These are phyloP conservation scores for Schizosaccharomyces osmophilus DNA, from an alignment of 805 yeast genomes.

Conservation along the genomic window DNA sequence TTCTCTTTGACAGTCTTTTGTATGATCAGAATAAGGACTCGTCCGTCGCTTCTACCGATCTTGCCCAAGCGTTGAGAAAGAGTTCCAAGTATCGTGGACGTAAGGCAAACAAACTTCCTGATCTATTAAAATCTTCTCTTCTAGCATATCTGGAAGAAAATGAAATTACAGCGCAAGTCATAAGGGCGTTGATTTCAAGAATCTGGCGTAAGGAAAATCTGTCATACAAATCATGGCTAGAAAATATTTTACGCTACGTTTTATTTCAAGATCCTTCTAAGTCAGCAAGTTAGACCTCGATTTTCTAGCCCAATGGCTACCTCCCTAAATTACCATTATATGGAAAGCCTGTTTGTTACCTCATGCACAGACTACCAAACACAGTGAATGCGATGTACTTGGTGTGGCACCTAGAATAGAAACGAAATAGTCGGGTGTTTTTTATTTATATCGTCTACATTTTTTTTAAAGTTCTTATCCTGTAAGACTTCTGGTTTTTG, in stretches of 20 bases:
- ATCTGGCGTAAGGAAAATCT: background rate
- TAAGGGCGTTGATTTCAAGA: background rate
- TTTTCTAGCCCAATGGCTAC: too few species aligned
- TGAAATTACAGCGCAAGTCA: background rate
- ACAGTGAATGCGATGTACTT: too few species aligned
- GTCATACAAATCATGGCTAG: background rate
- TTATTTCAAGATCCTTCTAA: background rate
- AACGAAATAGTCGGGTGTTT: too few species aligned
- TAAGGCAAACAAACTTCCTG: background rate
- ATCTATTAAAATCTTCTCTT: background rate
- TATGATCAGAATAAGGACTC: background rate
- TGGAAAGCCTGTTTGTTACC: too few species aligned
- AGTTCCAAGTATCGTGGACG: background rate
- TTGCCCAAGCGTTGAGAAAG: background rate
- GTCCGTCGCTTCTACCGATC: background rate
- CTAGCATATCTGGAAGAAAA: background rate
- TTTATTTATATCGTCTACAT: too few species aligned
- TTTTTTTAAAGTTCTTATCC: background rate
- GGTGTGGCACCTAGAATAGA: too few species aligned
- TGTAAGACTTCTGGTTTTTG: background rate
- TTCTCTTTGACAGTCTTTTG: background rate
- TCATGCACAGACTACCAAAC: too few species aligned
- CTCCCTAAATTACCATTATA: too few species aligned
- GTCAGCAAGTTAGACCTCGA: background rate
- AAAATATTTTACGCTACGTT: background rate